Evolutionary conservation across 2,329 filamentous ascomycete species (phyloP).

Genomic region (Penicillium paneum): DNA sequence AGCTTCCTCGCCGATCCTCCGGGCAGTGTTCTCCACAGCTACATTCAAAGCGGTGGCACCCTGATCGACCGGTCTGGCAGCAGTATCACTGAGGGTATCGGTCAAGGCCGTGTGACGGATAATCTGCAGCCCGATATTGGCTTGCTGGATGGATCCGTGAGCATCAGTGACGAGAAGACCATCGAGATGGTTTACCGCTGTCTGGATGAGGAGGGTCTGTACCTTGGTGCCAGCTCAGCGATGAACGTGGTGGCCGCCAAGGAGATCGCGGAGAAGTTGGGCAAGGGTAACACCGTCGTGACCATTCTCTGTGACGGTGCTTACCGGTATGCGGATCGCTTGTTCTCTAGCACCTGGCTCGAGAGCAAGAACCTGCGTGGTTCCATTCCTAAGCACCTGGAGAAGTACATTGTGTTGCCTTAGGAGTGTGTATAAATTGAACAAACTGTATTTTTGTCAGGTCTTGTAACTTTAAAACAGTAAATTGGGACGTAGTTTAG

Average conservation of each 20-base stretch:
- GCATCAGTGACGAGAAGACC: conserved; percentile 87
- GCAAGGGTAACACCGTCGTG: conserved; percentile 84
- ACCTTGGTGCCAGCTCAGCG: conserved; percentile 88
- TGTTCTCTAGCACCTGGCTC: conserved; percentile 92
- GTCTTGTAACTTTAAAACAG: background rate
- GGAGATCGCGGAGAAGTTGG: conserved; percentile 87
- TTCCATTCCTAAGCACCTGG: conserved; percentile 77
- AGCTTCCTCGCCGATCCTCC: conserved; percentile 90
- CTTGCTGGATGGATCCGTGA: conserved; percentile 77
- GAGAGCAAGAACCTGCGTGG: conserved; percentile 76
- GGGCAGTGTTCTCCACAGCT: conserved; percentile 87
- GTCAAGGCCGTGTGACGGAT: conserved; percentile 93
- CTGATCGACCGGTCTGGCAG: conserved; percentile 76
- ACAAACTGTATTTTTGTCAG: background rate
- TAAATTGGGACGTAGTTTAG: background rate
- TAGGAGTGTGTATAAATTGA: conserved; percentile 38
- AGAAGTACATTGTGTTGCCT: conserved; percentile 92
- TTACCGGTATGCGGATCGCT: conserved; percentile 90
- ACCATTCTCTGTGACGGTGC: conserved; percentile 94
- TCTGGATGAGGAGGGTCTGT: conserved; percentile 91
- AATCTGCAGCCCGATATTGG: conserved; percentile 84
- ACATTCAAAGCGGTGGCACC: conserved; percentile 80
- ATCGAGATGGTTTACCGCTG: conserved; percentile 98
- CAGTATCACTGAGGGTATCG: conserved; percentile 96
- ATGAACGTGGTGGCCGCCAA: conserved; percentile 94